Evolutionary conservation across 495 filamentous ascomycete genomes (phyloP).

Genomic region (Mytilinidion resinicola): DNA sequence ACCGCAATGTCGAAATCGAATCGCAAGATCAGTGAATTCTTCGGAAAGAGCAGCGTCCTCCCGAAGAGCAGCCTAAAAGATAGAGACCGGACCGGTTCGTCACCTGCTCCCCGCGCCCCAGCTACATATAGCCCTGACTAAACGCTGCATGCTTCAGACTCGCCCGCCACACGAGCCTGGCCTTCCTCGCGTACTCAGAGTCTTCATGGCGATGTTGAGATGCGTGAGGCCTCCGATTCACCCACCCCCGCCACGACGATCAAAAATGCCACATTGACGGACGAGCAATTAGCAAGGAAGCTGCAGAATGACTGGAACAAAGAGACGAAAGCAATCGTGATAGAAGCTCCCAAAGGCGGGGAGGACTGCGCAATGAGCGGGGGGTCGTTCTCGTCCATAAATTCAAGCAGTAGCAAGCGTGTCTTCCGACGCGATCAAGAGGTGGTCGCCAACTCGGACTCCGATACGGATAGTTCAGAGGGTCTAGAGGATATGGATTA

Average conservation of each 20-base stretch:
- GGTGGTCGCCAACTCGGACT: constrained; percentile 22
- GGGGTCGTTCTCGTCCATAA: not conserved
- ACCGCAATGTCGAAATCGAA: no score
- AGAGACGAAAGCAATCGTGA: not conserved
- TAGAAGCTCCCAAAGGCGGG: not conserved
- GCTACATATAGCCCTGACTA: not conserved
- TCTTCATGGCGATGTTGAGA: not conserved
- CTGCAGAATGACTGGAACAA: no score
- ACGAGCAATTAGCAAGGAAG: no score
- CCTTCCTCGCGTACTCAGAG: not conserved
- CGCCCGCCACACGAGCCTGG: not conserved
- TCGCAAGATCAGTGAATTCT: no score
- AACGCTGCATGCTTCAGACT: not conserved
- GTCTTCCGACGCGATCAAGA: constrained; percentile 13
- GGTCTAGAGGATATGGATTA: not conserved
- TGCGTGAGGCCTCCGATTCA: not conserved
- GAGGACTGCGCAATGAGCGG: not conserved
- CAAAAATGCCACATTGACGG: no score
- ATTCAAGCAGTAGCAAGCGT: constrained; percentile 15
- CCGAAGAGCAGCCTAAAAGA: no score
- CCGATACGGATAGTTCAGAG: constrained; percentile 12
- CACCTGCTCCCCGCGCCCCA: no score
- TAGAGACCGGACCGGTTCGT: no score
- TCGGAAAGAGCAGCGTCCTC: no score
- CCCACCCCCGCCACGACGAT: not conserved